Evolutionary conservation across 2,329 filamentous ascomycete species (phyloP).

Genomic region (Apiospora pterosperma): DNA sequence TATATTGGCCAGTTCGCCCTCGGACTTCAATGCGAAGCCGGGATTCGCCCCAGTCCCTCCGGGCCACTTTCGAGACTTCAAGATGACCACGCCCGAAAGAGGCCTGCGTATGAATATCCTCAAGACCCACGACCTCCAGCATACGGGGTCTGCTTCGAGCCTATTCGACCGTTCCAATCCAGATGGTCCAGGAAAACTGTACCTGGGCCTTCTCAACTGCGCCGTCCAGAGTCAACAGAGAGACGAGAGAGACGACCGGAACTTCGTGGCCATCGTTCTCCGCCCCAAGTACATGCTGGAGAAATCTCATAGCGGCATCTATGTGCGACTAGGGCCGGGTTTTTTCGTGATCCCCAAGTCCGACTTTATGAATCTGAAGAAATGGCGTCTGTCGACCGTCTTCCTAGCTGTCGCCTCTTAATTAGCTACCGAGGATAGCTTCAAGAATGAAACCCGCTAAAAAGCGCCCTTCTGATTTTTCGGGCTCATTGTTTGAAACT

Average conservation of each 20-base stretch:
- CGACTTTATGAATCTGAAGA: background rate
- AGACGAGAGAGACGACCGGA: background rate
- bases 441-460: background rate
- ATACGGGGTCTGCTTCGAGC: background rate
- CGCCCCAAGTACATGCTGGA: background rate
- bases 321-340: background rate
- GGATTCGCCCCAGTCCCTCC: background rate
- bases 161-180: background rate
- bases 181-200: background rate
- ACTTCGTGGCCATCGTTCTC: background rate
- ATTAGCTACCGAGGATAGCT: too few relatives aligned
- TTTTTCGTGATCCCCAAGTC: background rate
- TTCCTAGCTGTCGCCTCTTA: background rate
- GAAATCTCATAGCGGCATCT: background rate
- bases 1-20: background rate
- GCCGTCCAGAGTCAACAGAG: background rate
- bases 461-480: background rate
- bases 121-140: background rate
- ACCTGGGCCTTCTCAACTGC: background rate
- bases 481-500: background rate
- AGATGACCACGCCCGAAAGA: background rate
- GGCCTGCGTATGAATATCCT: background rate
- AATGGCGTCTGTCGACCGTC: background rate
- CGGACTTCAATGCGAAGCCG: background rate
- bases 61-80: background rate